A percentile compares a stretch with the other conserved stretches of the same genome.
These are phyloP conservation scores for Trichoderma breve DNA, from an alignment of 2,329 filamentous ascomycete genomes.

Conservation along the genomic window DNA sequence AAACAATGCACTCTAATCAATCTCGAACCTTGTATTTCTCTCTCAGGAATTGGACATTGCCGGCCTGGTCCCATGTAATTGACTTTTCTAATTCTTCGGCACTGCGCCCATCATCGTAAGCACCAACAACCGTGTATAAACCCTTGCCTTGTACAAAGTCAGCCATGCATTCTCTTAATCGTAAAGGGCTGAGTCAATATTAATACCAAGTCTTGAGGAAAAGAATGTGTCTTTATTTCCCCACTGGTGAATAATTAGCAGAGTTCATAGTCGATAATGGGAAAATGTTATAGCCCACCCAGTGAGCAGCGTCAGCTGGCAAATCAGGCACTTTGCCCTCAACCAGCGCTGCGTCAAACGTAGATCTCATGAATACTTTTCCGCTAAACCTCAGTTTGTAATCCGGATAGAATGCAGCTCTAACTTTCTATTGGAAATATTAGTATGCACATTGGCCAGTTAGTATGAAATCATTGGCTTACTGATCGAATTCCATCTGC, in stretches of 20 bases:
- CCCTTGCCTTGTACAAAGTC: constrained; percentile 22
- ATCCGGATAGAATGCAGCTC: constrained; percentile 11
- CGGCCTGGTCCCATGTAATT: constrained; percentile 39
- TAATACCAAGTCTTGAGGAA: constrained; percentile 38
- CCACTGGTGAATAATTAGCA: constrained; percentile 22
- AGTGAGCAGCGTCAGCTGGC: constrained; percentile 22
- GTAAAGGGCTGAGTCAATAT: background rate
- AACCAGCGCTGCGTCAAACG: constrained; percentile 20
- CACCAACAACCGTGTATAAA: constrained; percentile 44
- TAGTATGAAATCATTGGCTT: constrained; percentile 27
- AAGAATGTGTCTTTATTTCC: constrained; percentile 12
- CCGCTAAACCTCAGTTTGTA: constrained; percentile 20
- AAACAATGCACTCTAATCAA: background rate
- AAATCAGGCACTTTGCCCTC: constrained; percentile 20
- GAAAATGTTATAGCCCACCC: background rate
- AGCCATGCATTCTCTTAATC: background rate
- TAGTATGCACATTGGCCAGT: background rate
- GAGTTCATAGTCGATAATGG: background rate
- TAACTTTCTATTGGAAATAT: constrained; percentile 4
- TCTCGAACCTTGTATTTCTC: constrained; percentile 30
- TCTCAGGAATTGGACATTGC: constrained; percentile 36
- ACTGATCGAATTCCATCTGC: constrained; percentile 53
- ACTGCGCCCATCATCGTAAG: constrained; percentile 37
- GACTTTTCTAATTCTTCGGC: constrained; percentile 31
- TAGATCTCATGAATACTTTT: constrained; percentile 21